These are phyloP conservation scores for Aspergillus flavus DNA, from an alignment of 2,329 filamentous ascomycete species.

Conservation along the genomic window DNA sequence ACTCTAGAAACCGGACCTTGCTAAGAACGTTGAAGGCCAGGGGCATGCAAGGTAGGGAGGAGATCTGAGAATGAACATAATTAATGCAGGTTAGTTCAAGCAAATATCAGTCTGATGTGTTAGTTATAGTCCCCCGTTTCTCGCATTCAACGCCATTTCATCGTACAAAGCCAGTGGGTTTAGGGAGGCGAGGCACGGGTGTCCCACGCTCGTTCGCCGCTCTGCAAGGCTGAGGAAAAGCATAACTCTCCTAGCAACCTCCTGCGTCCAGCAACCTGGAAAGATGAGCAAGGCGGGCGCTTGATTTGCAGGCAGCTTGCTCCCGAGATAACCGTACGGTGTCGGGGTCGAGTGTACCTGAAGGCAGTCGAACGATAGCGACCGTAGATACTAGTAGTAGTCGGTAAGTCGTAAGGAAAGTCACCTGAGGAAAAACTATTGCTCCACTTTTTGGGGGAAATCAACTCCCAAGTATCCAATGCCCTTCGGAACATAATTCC, in stretches of 20 bases:
- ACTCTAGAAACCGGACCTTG: background rate
- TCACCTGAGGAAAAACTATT: slow-evolving; percentile 4
- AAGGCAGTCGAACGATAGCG: background rate
- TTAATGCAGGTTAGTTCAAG: background rate
- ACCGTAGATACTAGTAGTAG: background rate
- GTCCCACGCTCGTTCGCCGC: background rate
- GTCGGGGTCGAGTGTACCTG: background rate
- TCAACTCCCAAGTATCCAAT: background rate
- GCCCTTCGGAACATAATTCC: background rate
- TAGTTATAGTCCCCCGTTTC: background rate
- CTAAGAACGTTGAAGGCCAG: background rate
- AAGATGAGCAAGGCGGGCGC: background rate
- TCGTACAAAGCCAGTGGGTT: background rate
- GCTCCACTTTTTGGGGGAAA: background rate
- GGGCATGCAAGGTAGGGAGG: background rate
- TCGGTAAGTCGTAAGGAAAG: background rate
- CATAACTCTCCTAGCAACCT: background rate
- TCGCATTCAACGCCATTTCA: background rate
- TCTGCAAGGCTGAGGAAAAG: background rate
- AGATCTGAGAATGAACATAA: background rate
- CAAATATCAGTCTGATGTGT: background rate
- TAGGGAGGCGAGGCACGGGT: background rate
- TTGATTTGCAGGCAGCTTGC: background rate
- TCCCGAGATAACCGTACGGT: background rate
- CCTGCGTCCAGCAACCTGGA: background rate